Evolutionary conservation across 192 early-diverging fungal genomes (phyloP), one percentile per base, ranked within the genome.

Genomic region (Podila clonocystis): DNA sequence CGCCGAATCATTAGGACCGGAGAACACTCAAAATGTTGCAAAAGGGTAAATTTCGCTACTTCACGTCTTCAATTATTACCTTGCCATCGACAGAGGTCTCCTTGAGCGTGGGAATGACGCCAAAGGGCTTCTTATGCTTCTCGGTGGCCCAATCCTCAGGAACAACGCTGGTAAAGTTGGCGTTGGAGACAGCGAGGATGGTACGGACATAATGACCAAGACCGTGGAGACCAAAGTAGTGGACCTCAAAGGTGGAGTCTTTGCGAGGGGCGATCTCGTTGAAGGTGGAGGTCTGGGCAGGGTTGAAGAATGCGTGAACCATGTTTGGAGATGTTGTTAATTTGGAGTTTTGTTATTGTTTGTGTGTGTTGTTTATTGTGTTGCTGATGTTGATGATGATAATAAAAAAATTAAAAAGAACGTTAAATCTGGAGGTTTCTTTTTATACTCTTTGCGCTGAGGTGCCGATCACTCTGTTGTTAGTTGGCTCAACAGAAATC

Each of bases 241-340:
- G 26, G 29, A 79, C 9, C 17, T 79, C 65, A 26, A 72, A 79
- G 8, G 58, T 63, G 65, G 59, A 72, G 36, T 78, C 65, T 2
- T 28, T 65, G 49, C 61, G 41, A 6, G n/a, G 1, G 41, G 49
- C 38, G 15, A 68, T 20, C 22, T 64, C 52, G 41, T 67, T 49
- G 61, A 72, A 79, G 24, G 76, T 52, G 7, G 60, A 70, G 13
- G 65, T 52, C 26, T 79, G 69, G 45, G 76, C 60, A 12, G 70
- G 70, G 33, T 79, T 52, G 48, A 79, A 72, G 62, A 30, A 79
- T 24, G 49, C 45, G 68, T 70, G 74, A 22, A 65, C 52, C 50
- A 67, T 66, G 36, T 22, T 64, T n/a, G 50, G 8, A 19, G 20
- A 52, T 7, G 41, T 45, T 15, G 41, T 15, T 45, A 1, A 11